Percentiles rank a stretch among this genome's conserved stretches.
phyloP scores from a whole-genome alignment of 257 asterid species.

The Parsonsia alboflavescens region DNA sequence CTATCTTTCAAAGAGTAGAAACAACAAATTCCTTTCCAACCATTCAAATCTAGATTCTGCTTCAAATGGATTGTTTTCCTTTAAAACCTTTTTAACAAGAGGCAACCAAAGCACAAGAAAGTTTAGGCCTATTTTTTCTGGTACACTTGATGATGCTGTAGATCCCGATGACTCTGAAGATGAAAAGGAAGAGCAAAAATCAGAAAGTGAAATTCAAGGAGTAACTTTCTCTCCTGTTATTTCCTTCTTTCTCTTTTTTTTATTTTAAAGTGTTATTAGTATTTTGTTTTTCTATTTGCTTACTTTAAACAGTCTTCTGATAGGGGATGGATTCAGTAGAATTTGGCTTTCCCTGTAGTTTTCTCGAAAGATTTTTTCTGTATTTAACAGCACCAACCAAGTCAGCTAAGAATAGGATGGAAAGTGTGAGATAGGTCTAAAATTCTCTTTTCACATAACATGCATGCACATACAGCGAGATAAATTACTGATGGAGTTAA shows the following conservation, averaged over 20 bases:
- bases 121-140: slow-evolving; percentile 38
- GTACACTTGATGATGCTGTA: slow-evolving; percentile 37
- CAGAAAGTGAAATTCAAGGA: slow-evolving; percentile 34
- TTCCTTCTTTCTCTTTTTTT: neutral
- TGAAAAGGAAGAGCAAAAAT: slow-evolving; percentile 24
- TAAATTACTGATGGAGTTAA: neutral
- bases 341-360: neutral
- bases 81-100: slow-evolving; percentile 19
- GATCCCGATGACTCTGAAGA: slow-evolving; percentile 43
- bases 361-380: neutral
- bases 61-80: slow-evolving; percentile 20
- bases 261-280: neutral
- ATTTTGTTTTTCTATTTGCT: neutral
- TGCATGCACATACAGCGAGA: neutral
- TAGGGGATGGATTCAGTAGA: neutral
- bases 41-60: slow-evolving; percentile 30
- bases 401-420: neutral
- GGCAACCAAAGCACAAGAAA: slow-evolving; percentile 23
- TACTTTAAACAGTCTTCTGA: neutral
- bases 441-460: neutral
- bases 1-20: slow-evolving; percentile 27
- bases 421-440: neutral
- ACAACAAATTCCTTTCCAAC: slow-evolving; percentile 34
- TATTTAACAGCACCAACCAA: neutral
- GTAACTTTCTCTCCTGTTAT: slow-evolving; percentile 37